These are phyloP conservation scores for Orbilia blumenaviensis DNA, from an alignment of 2,329 filamentous ascomycete species.

Conservation along the genomic window DNA sequence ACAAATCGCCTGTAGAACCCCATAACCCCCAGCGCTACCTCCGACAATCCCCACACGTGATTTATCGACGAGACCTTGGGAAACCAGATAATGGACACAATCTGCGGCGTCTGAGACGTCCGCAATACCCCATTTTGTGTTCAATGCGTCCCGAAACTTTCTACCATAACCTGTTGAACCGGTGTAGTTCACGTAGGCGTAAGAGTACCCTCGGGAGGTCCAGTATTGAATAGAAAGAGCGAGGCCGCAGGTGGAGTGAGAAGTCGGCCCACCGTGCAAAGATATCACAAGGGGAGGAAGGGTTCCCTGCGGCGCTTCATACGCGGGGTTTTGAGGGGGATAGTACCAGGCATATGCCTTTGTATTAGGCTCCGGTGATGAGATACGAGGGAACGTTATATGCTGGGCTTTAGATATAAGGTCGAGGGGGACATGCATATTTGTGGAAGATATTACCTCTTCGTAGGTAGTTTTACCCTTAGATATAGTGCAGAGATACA, in stretches of 20 bases:
- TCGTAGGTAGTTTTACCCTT: background rate
- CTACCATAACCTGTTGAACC: constrained; percentile 67
- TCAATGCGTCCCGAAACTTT: constrained; percentile 65
- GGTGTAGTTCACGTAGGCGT: constrained; percentile 66
- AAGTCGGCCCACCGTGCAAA: constrained; percentile 67
- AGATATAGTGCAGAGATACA: constrained; percentile 35
- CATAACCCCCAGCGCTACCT: constrained; percentile 67
- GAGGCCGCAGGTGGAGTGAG: constrained; percentile 63
- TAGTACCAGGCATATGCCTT: constrained; percentile 47
- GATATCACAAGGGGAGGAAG: constrained; percentile 66
- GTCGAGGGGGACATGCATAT: background rate
- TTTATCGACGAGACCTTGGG: constrained; percentile 60
- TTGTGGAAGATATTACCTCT: constrained; percentile 23
- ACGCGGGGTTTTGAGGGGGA: constrained; percentile 64
- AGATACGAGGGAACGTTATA: constrained; percentile 43
- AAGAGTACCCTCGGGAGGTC: constrained; percentile 67
- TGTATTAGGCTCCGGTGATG: constrained; percentile 34
- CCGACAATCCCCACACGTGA: constrained; percentile 65
- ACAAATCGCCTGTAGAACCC: constrained; percentile 65
- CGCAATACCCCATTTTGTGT: constrained; percentile 65
- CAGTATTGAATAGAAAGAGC: constrained; percentile 65
- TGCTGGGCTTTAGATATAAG: constrained; percentile 41
- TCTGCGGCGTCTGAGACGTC: constrained; percentile 67
- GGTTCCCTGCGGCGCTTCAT: constrained; percentile 60
- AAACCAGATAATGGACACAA: constrained; percentile 63